Percentiles rank a stretch among this genome's conserved stretches.
These are phyloP conservation scores for Endothia cerciana DNA, from an alignment of 2,329 filamentous ascomycete genomes.

Conservation along the genomic window DNA sequence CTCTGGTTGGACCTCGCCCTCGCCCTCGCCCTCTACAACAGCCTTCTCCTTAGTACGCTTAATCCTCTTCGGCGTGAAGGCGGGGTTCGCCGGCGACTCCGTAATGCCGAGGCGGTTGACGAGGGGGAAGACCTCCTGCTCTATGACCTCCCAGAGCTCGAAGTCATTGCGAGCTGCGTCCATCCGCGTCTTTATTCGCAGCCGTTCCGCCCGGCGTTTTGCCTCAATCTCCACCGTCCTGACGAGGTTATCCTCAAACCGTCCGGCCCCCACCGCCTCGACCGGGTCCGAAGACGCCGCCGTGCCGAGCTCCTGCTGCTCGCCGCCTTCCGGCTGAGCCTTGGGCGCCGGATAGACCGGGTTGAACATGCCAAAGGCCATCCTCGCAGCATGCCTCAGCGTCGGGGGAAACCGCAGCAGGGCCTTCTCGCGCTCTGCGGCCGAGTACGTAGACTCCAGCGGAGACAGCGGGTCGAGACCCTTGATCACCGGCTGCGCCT, in stretches of 20 bases:
- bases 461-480: slow-evolving; percentile 30
- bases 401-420: slow-evolving; percentile 46
- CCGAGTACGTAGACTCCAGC: slow-evolving; percentile 31
- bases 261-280: slow-evolving; percentile 36
- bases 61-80: slow-evolving; percentile 10
- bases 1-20: slow-evolving; percentile 14
- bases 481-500: slow-evolving; percentile 16
- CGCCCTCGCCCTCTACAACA: slow-evolving; percentile 26
- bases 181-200: slow-evolving; percentile 59
- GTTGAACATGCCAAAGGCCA: slow-evolving; percentile 42
- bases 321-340: slow-evolving; percentile 26
- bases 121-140: slow-evolving; percentile 67
- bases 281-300: neutral
- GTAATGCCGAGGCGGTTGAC: slow-evolving; percentile 59
- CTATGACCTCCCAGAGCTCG: slow-evolving; percentile 69
- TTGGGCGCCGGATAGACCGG: slow-evolving; percentile 18
- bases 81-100: slow-evolving; percentile 28
- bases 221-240: slow-evolving; percentile 45
- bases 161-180: slow-evolving; percentile 60
- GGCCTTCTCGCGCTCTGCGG: slow-evolving; percentile 40
- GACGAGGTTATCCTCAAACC: slow-evolving; percentile 27
- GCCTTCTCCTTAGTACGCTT: slow-evolving; percentile 26
- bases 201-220: slow-evolving; percentile 50
- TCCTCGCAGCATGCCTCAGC: slow-evolving; percentile 44
- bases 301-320: neutral